phyloP scores from a whole-genome alignment of 2,329 filamentous ascomycete genomes.

The Capronia coronata region DNA sequence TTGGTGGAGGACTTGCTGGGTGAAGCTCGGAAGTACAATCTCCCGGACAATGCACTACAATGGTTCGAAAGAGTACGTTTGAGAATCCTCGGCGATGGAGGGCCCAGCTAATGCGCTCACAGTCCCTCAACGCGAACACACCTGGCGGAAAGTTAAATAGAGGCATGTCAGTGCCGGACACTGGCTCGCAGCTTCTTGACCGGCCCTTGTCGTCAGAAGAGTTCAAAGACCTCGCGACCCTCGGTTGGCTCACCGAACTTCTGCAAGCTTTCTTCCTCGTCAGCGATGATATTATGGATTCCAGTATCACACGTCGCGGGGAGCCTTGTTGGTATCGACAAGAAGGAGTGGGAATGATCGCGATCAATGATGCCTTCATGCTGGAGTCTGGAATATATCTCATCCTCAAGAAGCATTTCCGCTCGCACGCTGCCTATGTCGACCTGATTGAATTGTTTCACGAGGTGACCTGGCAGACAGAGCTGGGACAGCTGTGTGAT shows the following conservation, averaged over 20 bases:
- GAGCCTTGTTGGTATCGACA: constrained; percentile 95
- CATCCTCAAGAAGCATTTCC: constrained; percentile 90
- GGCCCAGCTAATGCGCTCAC: constrained; percentile 11
- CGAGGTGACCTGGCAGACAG: constrained; percentile 86
- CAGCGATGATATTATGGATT: constrained; percentile 97
- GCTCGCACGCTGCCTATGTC: constrained; percentile 75
- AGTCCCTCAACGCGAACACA: constrained; percentile 81
- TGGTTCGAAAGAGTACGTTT: constrained; percentile 75
- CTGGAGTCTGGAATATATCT: constrained; percentile 86
- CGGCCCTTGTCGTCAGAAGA: constrained; percentile 68
- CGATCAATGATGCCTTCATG: constrained; percentile 98
- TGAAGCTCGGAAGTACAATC: constrained; percentile 72
- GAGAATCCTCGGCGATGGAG: neutral
- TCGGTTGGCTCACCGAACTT: constrained; percentile 97
- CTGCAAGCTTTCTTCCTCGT: constrained; percentile 99
- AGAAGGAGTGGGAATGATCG: constrained; percentile 83
- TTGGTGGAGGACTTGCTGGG: constrained; percentile 75
- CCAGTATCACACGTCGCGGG: constrained; percentile 86
- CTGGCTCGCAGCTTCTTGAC: constrained; percentile 69
- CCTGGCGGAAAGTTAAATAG: constrained; percentile 97
- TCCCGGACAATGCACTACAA: constrained; percentile 70
- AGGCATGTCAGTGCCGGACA: constrained; percentile 95
- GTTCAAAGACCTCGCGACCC: constrained; percentile 78
- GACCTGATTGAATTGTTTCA: constrained; percentile 96
- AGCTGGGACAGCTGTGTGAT: constrained; percentile 90